These are phyloP conservation scores for Pseudozyma flocculosa DNA, from an alignment of 1,284 basidiomycete genomes.

Conservation along the genomic window DNA sequence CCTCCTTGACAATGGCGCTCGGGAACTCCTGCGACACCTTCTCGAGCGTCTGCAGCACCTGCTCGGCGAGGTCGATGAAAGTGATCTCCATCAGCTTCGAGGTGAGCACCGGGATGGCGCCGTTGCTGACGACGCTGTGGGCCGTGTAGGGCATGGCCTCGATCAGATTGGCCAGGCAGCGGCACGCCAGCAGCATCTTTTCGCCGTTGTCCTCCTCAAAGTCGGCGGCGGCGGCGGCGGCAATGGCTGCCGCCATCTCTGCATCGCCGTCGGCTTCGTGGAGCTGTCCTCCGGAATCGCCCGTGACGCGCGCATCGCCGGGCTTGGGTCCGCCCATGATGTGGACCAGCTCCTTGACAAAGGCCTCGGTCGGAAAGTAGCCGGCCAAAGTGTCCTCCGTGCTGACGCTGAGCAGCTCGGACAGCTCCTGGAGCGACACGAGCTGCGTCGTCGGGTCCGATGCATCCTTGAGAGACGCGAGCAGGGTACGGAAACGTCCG, in stretches of 20 bases:
- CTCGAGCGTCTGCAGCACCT: constrained; percentile 56
- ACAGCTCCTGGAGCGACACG: constrained; percentile 83
- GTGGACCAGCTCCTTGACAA: constrained; percentile 86
- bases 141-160: constrained; percentile 57
- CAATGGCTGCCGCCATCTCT: constrained; percentile 30
- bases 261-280: constrained; percentile 31
- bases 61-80: constrained; percentile 57
- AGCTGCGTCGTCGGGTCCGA: constrained; percentile 72
- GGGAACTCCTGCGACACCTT: constrained; percentile 53
- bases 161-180: constrained; percentile 57
- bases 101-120: constrained; percentile 52
- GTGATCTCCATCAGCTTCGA: constrained; percentile 55
- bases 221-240: constrained; percentile 36
- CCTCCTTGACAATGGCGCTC: constrained; percentile 51
- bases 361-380: constrained; percentile 88
- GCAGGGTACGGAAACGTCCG: constrained; percentile 40
- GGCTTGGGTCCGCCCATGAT: constrained; percentile 75
- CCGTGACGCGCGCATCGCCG: constrained; percentile 15
- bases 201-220: constrained; percentile 47
- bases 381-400: constrained; percentile 95
- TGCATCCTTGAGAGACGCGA: constrained; percentile 39
- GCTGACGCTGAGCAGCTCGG: constrained; percentile 90
- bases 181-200: constrained; percentile 53
- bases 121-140: constrained; percentile 44
- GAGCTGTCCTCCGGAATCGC: constrained; percentile 1